A percentile compares a stretch with the other conserved stretches of the same genome.
phyloP scores from a whole-genome alignment of 805 yeast species.

The Metschnikowia rubicola region DNA sequence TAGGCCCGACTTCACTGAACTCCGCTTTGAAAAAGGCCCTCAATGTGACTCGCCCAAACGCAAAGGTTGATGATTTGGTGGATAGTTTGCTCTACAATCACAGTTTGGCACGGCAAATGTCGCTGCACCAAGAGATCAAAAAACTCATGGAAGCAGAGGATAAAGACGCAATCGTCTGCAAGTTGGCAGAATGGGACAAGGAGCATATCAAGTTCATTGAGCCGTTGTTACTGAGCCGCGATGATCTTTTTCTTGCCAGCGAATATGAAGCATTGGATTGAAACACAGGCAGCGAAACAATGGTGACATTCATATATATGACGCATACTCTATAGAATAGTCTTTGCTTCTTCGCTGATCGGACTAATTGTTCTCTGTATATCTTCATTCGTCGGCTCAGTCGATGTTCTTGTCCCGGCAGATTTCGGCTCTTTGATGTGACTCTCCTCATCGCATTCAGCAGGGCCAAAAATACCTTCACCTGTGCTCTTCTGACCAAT shows the following conservation, averaged over 20 bases:
- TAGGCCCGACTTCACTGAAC: slow-evolving; percentile 7
- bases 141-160: background rate
- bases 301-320: too few species aligned
- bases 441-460: background rate
- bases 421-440: background rate
- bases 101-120: slow-evolving; percentile 10
- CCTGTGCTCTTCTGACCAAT: background rate
- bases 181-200: slow-evolving; percentile 11
- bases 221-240: slow-evolving; percentile 2
- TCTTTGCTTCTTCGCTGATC: slow-evolving; percentile 14
- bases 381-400: background rate
- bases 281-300: too few species aligned
- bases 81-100: slow-evolving; percentile 62
- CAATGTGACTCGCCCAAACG: slow-evolving; percentile 8
- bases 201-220: slow-evolving; percentile 12
- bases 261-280: background rate
- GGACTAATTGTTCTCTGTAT: slow-evolving; percentile 15
- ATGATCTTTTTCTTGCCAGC: slow-evolving; percentile 1
- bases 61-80: slow-evolving; percentile 62
- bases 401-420: background rate
- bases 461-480: slow-evolving; percentile 6
- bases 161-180: background rate
- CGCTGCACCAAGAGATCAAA: slow-evolving; percentile 10
- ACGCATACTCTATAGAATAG: slow-evolving; percentile 9
- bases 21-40: slow-evolving; percentile 6